Conservation (phyloP, 352 stramenopile species). For the Aphanomyces astaci region DNA sequence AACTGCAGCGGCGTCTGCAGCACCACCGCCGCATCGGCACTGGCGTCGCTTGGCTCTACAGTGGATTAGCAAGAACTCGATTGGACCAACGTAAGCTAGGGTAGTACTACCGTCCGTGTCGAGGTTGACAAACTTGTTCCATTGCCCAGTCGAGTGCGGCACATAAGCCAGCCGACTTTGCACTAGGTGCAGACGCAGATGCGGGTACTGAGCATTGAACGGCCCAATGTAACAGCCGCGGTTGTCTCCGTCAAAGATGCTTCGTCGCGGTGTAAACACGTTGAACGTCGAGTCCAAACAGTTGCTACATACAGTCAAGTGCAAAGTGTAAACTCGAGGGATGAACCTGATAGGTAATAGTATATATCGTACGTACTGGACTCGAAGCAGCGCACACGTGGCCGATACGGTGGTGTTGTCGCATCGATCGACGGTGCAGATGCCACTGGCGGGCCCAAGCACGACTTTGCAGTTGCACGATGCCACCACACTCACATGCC, state of each 20-base stretch:
- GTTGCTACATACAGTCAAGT: constrained; percentile 88
- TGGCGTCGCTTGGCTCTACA: neutral
- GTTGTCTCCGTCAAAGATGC: constrained; percentile 94
- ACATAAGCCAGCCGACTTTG: constrained; percentile 40
- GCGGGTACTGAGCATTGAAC: constrained; percentile 93
- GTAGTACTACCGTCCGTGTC: constrained; percentile 27
- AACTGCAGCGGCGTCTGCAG: constrained; percentile 52
- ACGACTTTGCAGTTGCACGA: constrained; percentile 95
- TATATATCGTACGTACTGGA: constrained; percentile 68
- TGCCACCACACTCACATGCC: constrained; percentile 88
- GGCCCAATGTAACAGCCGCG: constrained; percentile 90
- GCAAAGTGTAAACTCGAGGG: no score
- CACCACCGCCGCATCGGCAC: constrained; percentile 30
- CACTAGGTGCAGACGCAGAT: constrained; percentile 69
- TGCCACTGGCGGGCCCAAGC: constrained; percentile 87
- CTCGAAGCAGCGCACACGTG: constrained; percentile 77
- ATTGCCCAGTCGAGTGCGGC: constrained; percentile 43
- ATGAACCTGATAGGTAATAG: no score
- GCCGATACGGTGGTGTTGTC: constrained; percentile 87
- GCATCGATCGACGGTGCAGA: constrained; percentile 91
- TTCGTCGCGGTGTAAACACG: constrained; percentile 84
- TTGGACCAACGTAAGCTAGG: neutral
- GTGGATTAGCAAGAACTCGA: neutral
- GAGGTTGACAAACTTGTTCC: constrained; percentile 62
- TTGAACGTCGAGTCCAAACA: constrained; percentile 89